Evolutionary conservation across 345 rosid species (phyloP).

Genomic region (Arabis hirsuta): DNA sequence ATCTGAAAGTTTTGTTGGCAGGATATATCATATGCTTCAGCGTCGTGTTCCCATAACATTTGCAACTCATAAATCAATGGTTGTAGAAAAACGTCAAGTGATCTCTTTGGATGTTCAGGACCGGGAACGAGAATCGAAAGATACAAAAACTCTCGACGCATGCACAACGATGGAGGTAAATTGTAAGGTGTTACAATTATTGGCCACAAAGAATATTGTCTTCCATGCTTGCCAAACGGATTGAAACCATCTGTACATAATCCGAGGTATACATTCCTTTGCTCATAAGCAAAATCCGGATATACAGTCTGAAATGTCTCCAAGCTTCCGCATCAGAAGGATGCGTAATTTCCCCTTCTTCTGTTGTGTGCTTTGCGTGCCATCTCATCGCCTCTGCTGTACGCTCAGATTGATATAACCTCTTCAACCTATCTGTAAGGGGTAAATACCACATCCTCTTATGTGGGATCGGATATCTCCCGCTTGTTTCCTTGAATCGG

Average conservation of each 20-base stretch:
- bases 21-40: background rate
- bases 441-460: background rate
- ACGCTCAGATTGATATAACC: background rate
- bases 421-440: background rate
- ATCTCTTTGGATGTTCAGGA: background rate
- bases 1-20: background rate
- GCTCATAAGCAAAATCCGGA: background rate
- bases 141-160: background rate
- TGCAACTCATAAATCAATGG: background rate
- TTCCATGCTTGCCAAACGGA: background rate
- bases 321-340: background rate
- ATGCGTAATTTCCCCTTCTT: background rate
- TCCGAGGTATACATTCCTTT: background rate
- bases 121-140: background rate
- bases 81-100: background rate
- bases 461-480: background rate
- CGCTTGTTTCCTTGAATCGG: too few species aligned
- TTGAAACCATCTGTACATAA: background rate
- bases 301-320: background rate
- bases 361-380: background rate
- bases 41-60: background rate
- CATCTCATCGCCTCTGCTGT: background rate
- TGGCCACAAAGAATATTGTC: too few species aligned
- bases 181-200: too few species aligned
- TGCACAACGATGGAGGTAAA: too few species aligned